These are phyloP conservation scores for Penicillium sp. DNA, from an alignment of 2,329 filamentous ascomycete species.

Conservation along the genomic window DNA sequence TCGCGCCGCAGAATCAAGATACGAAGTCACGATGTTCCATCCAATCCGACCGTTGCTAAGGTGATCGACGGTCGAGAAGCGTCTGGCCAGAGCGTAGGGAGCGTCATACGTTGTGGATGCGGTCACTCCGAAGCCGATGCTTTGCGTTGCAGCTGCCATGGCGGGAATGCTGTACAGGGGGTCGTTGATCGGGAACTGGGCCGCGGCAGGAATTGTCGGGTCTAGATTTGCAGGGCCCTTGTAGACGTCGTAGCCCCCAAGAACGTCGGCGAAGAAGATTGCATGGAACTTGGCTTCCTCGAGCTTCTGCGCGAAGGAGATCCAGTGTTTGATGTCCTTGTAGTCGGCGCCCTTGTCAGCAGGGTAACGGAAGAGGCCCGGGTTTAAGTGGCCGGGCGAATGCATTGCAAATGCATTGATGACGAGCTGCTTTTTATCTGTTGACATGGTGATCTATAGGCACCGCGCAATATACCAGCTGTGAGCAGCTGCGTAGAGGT, in stretches of 20 bases:
- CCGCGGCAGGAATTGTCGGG: slow-evolving; percentile 40
- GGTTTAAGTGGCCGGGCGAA: slow-evolving; percentile 47
- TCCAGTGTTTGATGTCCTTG: slow-evolving; percentile 49
- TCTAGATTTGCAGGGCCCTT: slow-evolving; percentile 41
- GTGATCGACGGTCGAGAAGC: slow-evolving; percentile 56
- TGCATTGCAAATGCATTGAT: slow-evolving; percentile 52
- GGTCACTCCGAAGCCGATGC: slow-evolving; percentile 52
- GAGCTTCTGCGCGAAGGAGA: slow-evolving; percentile 47
- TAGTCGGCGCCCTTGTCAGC: slow-evolving; percentile 39
- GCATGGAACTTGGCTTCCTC: slow-evolving; percentile 52
- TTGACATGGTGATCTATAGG: slow-evolving; percentile 9
- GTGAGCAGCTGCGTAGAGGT: neutral
- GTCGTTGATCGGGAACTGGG: slow-evolving; percentile 47
- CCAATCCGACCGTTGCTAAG: slow-evolving; percentile 52
- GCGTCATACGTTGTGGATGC: slow-evolving; percentile 57
- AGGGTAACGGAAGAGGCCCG: slow-evolving; percentile 41
- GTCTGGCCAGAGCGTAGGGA: slow-evolving; percentile 54
- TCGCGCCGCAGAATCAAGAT: slow-evolving; percentile 49
- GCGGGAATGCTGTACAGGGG: slow-evolving; percentile 44
- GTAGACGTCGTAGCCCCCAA: slow-evolving; percentile 50
- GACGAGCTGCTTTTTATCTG: slow-evolving; percentile 40
- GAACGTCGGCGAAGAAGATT: slow-evolving; percentile 53
- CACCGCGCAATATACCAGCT: neutral
- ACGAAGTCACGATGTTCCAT: slow-evolving; percentile 55
- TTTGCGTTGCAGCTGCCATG: slow-evolving; percentile 49